Base-by-base conservation (phyloP, 805 yeast species). In the Maudiozyma bulderi region DNA sequence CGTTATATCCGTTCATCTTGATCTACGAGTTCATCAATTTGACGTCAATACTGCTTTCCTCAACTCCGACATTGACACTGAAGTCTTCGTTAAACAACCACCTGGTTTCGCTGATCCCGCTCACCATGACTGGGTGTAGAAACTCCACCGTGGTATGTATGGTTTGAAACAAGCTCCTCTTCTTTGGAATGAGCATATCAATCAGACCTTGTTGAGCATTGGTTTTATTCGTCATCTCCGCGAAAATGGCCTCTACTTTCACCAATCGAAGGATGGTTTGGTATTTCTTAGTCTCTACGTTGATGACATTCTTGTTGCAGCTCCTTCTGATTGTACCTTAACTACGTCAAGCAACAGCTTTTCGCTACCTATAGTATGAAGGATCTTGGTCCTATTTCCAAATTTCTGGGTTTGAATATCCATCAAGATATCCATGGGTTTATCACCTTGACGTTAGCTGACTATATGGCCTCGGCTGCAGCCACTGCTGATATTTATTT, bases 121-220 rank as follows among this genome's bases (percentile, higher is more conserved):
- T 0, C 46, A 47, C 30, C 48, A 49, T 4, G 50, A 46, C 11
- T 43, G 30, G 40, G 51, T 50, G 3, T 52, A 53, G 55, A 44
- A 48, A 38, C 30, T 53, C 14, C 26, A 40, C 13, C 43, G 49
- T 26, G 55, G 48, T 3, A 48, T 53, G 48, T 53, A 53, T 46
- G 57, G 57, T 15, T 34, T 52, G 14, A 51, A 51, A 43, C 26
- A 53, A 30, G 44, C 52, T 2, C 57, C 53, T 1, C n/a, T 64
- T 59, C 31, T 65, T 62, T 34, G 59, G 67, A 48, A 59, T 9
- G n/a, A n/a, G n/a, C n/a, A n/a, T n/a, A n/a, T n/a, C n/a, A n/a
- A n/a, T n/a, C n/a, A n/a, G n/a, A n/a, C n/a, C n/a, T n/a, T n/a
- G n/a, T n/a, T n/a, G n/a, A n/a, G n/a, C n/a, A n/a, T n/a, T n/a